Conservation (phyloP, 768 basidiomycete genomes). For the Pleurotus platypus region DNA sequence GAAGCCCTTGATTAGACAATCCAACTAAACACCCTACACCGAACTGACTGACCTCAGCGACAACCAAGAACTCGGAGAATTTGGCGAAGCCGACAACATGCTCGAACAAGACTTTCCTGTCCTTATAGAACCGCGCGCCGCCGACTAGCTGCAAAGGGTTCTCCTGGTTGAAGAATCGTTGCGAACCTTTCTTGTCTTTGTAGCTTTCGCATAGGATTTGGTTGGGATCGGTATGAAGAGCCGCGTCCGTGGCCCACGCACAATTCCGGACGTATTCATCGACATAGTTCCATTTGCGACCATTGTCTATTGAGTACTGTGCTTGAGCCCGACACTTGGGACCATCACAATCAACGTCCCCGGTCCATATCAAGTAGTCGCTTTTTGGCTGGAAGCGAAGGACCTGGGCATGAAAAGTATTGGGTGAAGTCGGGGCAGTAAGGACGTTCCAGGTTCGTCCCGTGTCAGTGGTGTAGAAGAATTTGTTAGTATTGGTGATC, state of each 20-base stretch:
- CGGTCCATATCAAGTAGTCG: slow-evolving; percentile 89
- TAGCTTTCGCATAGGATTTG: slow-evolving; percentile 95
- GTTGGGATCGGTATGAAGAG: slow-evolving; percentile 75
- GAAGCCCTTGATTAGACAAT: background rate
- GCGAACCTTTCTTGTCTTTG: slow-evolving; percentile 75
- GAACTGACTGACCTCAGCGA: slow-evolving; percentile 71
- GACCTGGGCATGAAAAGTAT: slow-evolving; percentile 69
- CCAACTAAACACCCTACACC: slow-evolving; percentile 1
- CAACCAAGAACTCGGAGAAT: slow-evolving; percentile 95
- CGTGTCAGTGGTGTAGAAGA: slow-evolving; percentile 81
- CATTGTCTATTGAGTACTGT: slow-evolving; percentile 73
- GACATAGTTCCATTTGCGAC: slow-evolving; percentile 68
- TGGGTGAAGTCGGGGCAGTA: slow-evolving; percentile 67
- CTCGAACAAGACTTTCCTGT: slow-evolving; percentile 76
- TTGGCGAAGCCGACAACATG: slow-evolving; percentile 93
- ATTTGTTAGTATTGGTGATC: slow-evolving; percentile 62
- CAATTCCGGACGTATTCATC: slow-evolving; percentile 90
- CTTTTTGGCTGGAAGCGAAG: slow-evolving; percentile 86
- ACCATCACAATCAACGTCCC: slow-evolving; percentile 60
- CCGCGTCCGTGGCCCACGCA: slow-evolving; percentile 83
- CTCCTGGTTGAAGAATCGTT: slow-evolving; percentile 46
- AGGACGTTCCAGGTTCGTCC: slow-evolving; percentile 67
- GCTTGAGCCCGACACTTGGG: slow-evolving; percentile 72
- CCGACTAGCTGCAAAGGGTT: slow-evolving; percentile 79
- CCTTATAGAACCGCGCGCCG: slow-evolving; percentile 69